Evolutionary conservation across 2,329 filamentous ascomycete genomes (phyloP).

Genomic region (Alternaria arborescens): DNA sequence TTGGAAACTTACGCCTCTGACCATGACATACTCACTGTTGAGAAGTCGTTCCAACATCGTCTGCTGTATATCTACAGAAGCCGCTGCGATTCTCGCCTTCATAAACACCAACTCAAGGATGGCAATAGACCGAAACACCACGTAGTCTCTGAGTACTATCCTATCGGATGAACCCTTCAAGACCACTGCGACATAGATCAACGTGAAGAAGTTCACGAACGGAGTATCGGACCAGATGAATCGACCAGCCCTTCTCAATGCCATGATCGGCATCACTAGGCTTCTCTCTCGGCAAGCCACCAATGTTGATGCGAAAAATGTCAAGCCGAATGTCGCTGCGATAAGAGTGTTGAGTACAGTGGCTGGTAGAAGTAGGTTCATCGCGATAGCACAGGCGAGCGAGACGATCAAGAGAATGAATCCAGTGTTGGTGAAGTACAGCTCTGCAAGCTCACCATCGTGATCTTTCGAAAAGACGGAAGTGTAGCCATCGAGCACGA

Average conservation of each 20-base stretch:
- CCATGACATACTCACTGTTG: background rate
- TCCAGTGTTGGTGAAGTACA: slow-evolving; percentile 15
- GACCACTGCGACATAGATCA: slow-evolving; percentile 3
- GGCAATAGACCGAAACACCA: background rate
- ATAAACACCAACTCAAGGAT: background rate
- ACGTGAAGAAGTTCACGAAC: slow-evolving; percentile 3
- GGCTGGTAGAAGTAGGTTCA: slow-evolving; percentile 10
- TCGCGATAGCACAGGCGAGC: slow-evolving; percentile 9
- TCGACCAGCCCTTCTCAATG: slow-evolving; percentile 7
- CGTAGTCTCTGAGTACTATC: background rate
- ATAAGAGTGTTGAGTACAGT: slow-evolving; percentile 6
- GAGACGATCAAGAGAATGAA: slow-evolving; percentile 10
- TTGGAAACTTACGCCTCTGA: too few species aligned
- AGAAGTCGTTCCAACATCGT: background rate
- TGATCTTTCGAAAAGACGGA: slow-evolving; percentile 8
- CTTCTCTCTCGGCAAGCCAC: slow-evolving; percentile 12
- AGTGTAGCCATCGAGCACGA: slow-evolving; percentile 12
- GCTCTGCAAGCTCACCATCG: slow-evolving; percentile 11
- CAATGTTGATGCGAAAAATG: slow-evolving; percentile 7
- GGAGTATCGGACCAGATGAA: slow-evolving; percentile 11
- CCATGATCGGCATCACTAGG: slow-evolving; percentile 15
- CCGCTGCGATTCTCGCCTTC: background rate
- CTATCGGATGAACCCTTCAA: background rate
- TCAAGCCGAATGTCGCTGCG: slow-evolving; percentile 12
- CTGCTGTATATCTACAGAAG: background rate